Percentiles rank a stretch among this genome's conserved stretches.
Evolutionary conservation across 257 asterid species (phyloP).

Genomic region (Paulownia fortunei): DNA sequence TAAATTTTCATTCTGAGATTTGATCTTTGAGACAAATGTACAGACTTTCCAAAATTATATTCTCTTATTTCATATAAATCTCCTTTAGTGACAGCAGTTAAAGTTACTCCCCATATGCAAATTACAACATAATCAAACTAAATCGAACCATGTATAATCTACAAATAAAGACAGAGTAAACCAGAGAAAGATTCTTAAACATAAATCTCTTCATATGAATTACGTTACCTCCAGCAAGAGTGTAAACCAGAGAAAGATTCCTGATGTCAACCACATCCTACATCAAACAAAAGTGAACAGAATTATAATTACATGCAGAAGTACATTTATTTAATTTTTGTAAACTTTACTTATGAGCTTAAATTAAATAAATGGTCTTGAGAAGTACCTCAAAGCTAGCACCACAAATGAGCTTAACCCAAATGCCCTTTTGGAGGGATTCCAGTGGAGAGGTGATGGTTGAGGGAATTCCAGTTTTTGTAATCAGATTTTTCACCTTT

Average conservation of each 20-base stretch:
- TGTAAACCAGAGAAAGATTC: constrained; percentile 89
- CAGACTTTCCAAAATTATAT: background rate
- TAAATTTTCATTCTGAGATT: background rate
- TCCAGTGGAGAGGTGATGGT: constrained; percentile 58
- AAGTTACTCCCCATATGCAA: background rate
- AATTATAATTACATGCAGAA: background rate
- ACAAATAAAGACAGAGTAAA: background rate
- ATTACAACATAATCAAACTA: background rate
- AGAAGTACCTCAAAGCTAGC: constrained; percentile 90
- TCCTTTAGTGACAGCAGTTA: background rate
- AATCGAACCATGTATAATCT: background rate
- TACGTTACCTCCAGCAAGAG: constrained; percentile 85
- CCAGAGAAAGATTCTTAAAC: too few species aligned
- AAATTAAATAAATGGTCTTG: background rate
- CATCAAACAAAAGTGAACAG: constrained; percentile 14
- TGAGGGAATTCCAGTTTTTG: constrained; percentile 59
- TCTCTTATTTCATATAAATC: background rate
- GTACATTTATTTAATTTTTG: background rate
- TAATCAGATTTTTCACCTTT: constrained; percentile 53
- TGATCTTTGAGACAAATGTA: background rate
- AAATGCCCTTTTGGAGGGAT: constrained; percentile 78
- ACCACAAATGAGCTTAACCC: constrained; percentile 97
- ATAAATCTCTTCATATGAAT: background rate
- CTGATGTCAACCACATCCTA: constrained; percentile 89
- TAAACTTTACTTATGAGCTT: background rate